Percentiles rank a stretch among this genome's conserved stretches.
phyloP scores from a whole-genome alignment of 768 basidiomycete genomes.

The Pisolithus marmoratus region DNA sequence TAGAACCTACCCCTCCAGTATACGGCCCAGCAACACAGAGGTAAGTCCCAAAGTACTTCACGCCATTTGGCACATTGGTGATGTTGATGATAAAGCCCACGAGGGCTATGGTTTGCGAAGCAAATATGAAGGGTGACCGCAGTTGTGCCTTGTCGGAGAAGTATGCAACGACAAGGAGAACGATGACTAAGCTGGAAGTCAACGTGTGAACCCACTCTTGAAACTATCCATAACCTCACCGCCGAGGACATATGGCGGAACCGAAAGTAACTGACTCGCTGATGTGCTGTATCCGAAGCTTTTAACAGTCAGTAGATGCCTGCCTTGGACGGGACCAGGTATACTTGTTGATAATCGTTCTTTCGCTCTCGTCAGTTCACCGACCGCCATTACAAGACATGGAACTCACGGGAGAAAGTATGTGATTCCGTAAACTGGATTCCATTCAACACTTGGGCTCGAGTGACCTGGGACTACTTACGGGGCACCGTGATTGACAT shows the following conservation, averaged over 20 bases:
- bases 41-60: conserved; percentile 70
- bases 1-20: conserved; percentile 49
- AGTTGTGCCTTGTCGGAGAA: conserved; percentile 50
- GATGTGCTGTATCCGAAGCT: conserved; percentile 54
- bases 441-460: background rate
- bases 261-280: conserved; percentile 54
- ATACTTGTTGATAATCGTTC: conserved; percentile 7
- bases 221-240: conserved; percentile 39
- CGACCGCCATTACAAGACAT: background rate
- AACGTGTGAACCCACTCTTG: background rate
- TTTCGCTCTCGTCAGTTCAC: too few relatives aligned
- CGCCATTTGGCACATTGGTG: conserved; percentile 42
- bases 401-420: conserved; percentile 51
- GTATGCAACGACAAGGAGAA: conserved; percentile 45
- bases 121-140: conserved; percentile 56
- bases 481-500: conserved; percentile 53
- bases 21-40: conserved; percentile 56
- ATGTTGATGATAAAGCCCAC: conserved; percentile 61
- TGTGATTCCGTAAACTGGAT: conserved; percentile 56
- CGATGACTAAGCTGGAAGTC: conserved; percentile 34
- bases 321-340: background rate
- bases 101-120: conserved; percentile 42
- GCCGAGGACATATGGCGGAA: conserved; percentile 58
- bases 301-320: background rate
- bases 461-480: conserved; percentile 29